A percentile compares a stretch with the other conserved stretches of the same genome.
These are phyloP conservation scores for Linnemannia schmuckeri DNA, from an alignment of 192 early-diverging fungal species.

Conservation along the genomic window DNA sequence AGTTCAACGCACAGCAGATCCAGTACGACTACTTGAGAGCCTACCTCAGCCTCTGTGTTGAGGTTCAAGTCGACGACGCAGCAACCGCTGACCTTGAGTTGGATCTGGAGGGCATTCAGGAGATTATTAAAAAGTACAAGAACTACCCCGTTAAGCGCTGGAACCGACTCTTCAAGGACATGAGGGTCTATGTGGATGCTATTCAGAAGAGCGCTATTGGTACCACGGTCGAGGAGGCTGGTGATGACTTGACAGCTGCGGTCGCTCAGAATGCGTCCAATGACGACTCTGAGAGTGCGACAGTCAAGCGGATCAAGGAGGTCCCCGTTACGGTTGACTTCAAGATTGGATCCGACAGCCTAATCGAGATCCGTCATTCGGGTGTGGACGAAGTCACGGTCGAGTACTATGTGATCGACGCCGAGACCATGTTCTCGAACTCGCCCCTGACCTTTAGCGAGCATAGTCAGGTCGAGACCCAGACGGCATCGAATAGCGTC, in stretches of 20 bases:
- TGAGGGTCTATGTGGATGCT: conserved; percentile 55
- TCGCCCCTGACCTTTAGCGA: conserved; percentile 62
- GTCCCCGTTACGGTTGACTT: conserved; percentile 56
- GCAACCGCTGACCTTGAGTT: neutral
- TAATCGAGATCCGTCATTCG: conserved; percentile 48
- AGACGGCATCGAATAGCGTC: conserved; percentile 1
- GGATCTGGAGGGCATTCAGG: conserved; percentile 29
- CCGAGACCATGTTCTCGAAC: conserved; percentile 64
- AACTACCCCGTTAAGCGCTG: conserved; percentile 57
- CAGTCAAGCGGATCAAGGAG: conserved; percentile 5
- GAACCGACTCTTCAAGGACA: conserved; percentile 54
- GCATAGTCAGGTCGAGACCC: conserved; percentile 49
- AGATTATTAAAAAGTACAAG: conserved; percentile 48
- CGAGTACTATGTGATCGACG: conserved; percentile 61
- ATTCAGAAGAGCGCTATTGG: conserved; percentile 7
- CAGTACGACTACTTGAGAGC: conserved; percentile 63
- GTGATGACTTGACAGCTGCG: neutral
- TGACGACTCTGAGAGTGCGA: neutral
- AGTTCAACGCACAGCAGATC: conserved; percentile 29
- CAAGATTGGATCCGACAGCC: conserved; percentile 45
- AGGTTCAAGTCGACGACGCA: conserved; percentile 24
- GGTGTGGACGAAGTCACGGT: conserved; percentile 53
- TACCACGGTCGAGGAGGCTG: neutral
- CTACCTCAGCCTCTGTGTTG: conserved; percentile 60
- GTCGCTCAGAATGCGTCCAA: neutral